Base-by-base conservation (phyloP, 768 basidiomycete species). In the Xerocomellus dryophilus region DNA sequence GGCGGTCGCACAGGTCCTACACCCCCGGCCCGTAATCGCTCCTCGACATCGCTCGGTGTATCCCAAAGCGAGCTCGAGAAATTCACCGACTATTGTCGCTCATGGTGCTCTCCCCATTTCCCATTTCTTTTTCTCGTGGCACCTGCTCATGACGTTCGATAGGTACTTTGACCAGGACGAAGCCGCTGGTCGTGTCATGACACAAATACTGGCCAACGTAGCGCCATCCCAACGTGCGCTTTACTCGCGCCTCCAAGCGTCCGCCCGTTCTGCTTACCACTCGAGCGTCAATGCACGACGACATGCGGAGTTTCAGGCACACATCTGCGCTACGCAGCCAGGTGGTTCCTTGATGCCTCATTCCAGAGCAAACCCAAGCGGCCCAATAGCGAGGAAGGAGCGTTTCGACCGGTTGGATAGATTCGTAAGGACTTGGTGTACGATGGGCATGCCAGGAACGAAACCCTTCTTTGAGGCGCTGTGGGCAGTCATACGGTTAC, bases 111-210 rank as follows among this genome's bases (percentile, higher is more conserved):
- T 47, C 44, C 8, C 18, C 21, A 9, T 45, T 31, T 40, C 17
- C 0, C 25, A 2, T 25, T 21, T 27, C 42, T 18, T 12, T 23
- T 52, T 18, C 10, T 40, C 2, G 18, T 38, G 3, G 5, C 57
- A 21, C 50, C 27, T 29, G 43, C 47, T 67, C 55, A 59, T 25
- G 39, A 38, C 46, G 43, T 44, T 47, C 57, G 47, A 32, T 61
- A 93, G 90, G 91, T 93, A 91, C 71, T 93, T 83, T 69, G 75
- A 82, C 57, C 91, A 93, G 69, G 86, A 92, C 65, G 85, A 89
- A 62, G 78, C 83, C 60, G 80, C 91, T 18, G 87, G 90, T 25
- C 83, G 83, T 44, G 74, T 80, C 56, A 93, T 96, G 85, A 88
- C 89, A 14, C 85, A 90, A 59, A 91, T 85, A 4, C 76, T 96